Percentiles rank a stretch among this genome's conserved stretches.
Evolutionary conservation across 345 rosid genomes (phyloP).

Genomic region (Boechera retrofracta): DNA sequence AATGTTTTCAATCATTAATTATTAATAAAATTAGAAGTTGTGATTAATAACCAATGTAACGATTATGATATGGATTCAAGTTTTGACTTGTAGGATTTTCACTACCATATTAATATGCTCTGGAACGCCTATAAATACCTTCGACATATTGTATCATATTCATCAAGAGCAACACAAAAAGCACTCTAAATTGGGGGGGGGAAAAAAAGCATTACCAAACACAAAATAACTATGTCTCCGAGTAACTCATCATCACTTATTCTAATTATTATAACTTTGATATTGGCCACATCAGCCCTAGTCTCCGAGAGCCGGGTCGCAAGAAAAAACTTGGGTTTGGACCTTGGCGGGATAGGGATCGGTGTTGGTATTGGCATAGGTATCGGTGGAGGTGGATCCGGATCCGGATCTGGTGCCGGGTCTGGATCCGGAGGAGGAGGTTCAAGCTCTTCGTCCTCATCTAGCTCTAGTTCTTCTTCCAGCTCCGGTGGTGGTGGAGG

Average conservation of each 20-base stretch:
- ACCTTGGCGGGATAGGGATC: conserved; percentile 78
- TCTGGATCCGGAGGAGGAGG: conserved; percentile 63
- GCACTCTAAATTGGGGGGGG: conserved; percentile 13
- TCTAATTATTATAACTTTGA: conserved; percentile 27
- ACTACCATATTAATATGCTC: conserved; percentile 1
- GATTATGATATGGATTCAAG: not conserved
- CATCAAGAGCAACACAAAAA: conserved; percentile 34
- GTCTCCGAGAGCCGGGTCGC: conserved; percentile 64
- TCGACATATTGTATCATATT: conserved; percentile 25
- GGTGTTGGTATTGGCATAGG: conserved; percentile 80
- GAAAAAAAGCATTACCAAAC: not conserved
- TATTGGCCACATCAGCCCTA: conserved; percentile 40
- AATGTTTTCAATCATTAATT: not conserved
- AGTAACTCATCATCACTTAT: conserved; percentile 34
- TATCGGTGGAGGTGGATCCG: conserved; percentile 67
- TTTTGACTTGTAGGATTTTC: conserved; percentile 33
- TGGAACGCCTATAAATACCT: conserved; percentile 43
- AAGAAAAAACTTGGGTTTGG: conserved; percentile 75
- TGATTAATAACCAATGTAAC: not conserved
- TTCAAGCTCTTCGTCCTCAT: conserved; percentile 54
- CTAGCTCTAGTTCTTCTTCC: conserved; percentile 60
- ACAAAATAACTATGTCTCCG: conserved; percentile 32
- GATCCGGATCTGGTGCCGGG: conserved; percentile 69
- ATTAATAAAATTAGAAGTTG: too few relatives aligned
- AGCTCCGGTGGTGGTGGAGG: conserved; percentile 57